These are phyloP conservation scores for Rhizoclosmatium globosum DNA, from an alignment of 192 early-diverging fungal species.

Conservation along the genomic window DNA sequence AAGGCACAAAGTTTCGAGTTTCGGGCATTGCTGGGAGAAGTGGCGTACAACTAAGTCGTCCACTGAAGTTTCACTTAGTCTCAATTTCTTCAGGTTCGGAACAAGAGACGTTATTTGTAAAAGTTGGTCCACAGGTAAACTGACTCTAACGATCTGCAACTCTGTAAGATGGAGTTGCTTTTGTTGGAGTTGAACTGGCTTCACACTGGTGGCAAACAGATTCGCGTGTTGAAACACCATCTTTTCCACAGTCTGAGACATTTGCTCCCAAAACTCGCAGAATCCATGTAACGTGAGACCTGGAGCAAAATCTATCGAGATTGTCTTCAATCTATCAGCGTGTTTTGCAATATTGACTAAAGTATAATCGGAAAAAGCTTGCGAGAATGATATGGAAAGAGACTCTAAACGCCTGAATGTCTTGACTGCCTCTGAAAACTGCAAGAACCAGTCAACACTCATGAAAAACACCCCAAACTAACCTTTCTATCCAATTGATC, in stretches of 20 bases:
- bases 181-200: background rate
- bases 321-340: background rate
- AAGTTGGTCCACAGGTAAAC: background rate
- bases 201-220: background rate
- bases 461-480: too few species aligned
- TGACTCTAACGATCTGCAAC: background rate
- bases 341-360: background rate
- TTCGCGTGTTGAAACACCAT: slow-evolving; percentile 4
- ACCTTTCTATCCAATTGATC: background rate
- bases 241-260: background rate
- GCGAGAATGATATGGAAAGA: slow-evolving; percentile 10
- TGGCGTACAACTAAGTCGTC: background rate
- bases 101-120: background rate
- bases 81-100: background rate
- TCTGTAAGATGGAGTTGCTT: background rate
- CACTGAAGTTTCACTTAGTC: background rate
- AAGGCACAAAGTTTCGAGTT: background rate
- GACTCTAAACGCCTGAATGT: background rate
- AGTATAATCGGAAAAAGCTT: slow-evolving; percentile 10
- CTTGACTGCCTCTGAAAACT: background rate
- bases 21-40: background rate
- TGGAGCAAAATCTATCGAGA: slow-evolving; percentile 15
- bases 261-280: background rate
- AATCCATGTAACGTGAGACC: slow-evolving; percentile 8
- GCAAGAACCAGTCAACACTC: too few species aligned